Percentiles rank a stretch among this genome's conserved stretches.
These are phyloP conservation scores for Macrolepiota albuminosa DNA, from an alignment of 768 basidiomycete species.

Conservation along the genomic window DNA sequence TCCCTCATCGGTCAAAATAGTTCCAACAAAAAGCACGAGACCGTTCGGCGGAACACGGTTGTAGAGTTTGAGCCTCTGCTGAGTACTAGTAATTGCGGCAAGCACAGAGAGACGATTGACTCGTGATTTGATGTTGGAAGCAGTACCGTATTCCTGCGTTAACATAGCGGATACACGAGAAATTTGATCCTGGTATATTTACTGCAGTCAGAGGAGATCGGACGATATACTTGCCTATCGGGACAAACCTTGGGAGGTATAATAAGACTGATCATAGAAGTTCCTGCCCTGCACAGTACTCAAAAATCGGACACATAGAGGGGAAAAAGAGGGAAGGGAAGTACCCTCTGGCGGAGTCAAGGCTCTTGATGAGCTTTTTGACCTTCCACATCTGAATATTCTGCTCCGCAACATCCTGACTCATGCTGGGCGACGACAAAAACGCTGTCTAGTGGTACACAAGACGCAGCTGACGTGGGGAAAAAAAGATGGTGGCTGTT, in stretches of 20 bases:
- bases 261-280: slow-evolving; percentile 98
- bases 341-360: slow-evolving; percentile 89
- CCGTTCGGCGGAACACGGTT: slow-evolving; percentile 96
- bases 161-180: slow-evolving; percentile 93
- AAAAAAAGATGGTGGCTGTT: slow-evolving; percentile 16
- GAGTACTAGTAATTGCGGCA: slow-evolving; percentile 96
- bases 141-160: slow-evolving; percentile 96
- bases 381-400: slow-evolving; percentile 99
- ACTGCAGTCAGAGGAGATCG: slow-evolving; percentile 8
- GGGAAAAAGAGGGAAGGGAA: slow-evolving; percentile 13
- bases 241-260: slow-evolving; percentile 81
- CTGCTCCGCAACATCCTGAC: slow-evolving; percentile 84
- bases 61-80: slow-evolving; percentile 96
- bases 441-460: slow-evolving; percentile 26
- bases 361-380: slow-evolving; percentile 98
- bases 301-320: slow-evolving; percentile 21
- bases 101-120: slow-evolving; percentile 97
- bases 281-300: slow-evolving; percentile 65
- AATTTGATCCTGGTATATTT: slow-evolving; percentile 71
- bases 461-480: slow-evolving; percentile 20
- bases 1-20: slow-evolving; percentile 95
- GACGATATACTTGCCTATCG: slow-evolving; percentile 12
- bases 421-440: slow-evolving; percentile 53
- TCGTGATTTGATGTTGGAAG: slow-evolving; percentile 99
- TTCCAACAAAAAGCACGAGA: slow-evolving; percentile 96